phyloP scores from a whole-genome alignment of 1,139 yeast genomes.

The Ogataea hybrid region DNA sequence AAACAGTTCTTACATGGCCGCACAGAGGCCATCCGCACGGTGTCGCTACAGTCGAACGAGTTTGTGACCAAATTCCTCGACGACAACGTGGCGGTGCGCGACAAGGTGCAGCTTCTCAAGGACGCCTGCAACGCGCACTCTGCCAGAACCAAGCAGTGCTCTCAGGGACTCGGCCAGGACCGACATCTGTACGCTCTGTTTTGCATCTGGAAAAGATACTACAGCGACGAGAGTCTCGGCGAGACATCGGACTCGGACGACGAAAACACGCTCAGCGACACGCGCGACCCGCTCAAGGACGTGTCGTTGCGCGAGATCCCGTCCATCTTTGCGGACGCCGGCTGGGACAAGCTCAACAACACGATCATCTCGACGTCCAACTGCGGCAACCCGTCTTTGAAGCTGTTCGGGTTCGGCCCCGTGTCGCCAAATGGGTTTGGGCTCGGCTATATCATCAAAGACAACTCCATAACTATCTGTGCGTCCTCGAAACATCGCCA shows the following conservation, averaged over 20 bases:
- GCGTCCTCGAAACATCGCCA: slow-evolving; percentile 91
- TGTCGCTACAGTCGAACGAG: slow-evolving; percentile 72
- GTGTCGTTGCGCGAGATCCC: slow-evolving; percentile 43
- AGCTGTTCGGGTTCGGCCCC: slow-evolving; percentile 92
- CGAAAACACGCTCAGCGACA: slow-evolving; percentile 32
- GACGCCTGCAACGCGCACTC: slow-evolving; percentile 73
- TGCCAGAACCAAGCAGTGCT: slow-evolving; percentile 62
- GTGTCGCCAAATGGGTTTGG: slow-evolving; percentile 90
- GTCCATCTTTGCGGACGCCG: slow-evolving; percentile 72
- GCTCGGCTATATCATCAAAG: slow-evolving; percentile 85
- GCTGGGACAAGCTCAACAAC: slow-evolving; percentile 68
- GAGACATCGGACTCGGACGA: slow-evolving; percentile 30
- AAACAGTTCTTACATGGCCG: slow-evolving; percentile 84
- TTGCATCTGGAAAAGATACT: slow-evolving; percentile 82
- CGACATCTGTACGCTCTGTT: slow-evolving; percentile 85
- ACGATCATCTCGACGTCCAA: slow-evolving; percentile 63
- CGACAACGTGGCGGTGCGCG: slow-evolving; percentile 53
- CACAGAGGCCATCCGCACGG: slow-evolving; percentile 88
- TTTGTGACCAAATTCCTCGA: slow-evolving; percentile 88
- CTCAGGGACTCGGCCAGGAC: slow-evolving; percentile 83
- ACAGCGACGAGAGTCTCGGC: slow-evolving; percentile 38
- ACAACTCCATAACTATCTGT: slow-evolving; percentile 79
- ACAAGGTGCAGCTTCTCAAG: slow-evolving; percentile 59
- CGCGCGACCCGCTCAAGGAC: slow-evolving; percentile 25
- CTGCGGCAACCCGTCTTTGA: slow-evolving; percentile 85